Evolutionary conservation across 768 basidiomycete species (phyloP).

Genomic region (Pilatotrama ljubarskyi): DNA sequence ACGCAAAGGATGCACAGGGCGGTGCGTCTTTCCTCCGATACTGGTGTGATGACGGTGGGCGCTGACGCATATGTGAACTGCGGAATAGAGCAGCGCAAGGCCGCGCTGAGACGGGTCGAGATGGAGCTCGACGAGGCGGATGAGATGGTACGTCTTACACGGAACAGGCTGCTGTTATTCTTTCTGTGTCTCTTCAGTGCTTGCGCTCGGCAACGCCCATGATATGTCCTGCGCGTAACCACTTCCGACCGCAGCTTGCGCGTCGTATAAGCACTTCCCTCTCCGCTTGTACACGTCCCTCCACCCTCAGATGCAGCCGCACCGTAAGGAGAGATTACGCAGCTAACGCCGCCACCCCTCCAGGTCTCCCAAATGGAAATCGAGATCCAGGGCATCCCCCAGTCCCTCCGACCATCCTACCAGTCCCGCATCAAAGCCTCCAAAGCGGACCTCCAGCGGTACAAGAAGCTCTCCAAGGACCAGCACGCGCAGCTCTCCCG

Average conservation of each 20-base stretch:
- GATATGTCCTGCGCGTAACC: no score
- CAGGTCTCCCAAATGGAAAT: slow-evolving; percentile 99
- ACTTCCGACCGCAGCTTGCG: no score
- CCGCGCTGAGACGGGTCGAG: slow-evolving; percentile 78
- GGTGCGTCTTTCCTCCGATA: slow-evolving; percentile 46
- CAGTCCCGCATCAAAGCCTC: slow-evolving; percentile 71
- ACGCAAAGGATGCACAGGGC: slow-evolving; percentile 62
- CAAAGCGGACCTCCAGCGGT: slow-evolving; percentile 71
- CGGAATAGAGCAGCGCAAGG: slow-evolving; percentile 77
- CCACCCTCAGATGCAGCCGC: neutral
- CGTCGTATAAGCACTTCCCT: no score
- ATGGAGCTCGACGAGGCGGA: slow-evolving; percentile 98
- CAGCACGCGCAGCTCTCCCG: slow-evolving; percentile 69
- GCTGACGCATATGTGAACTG: neutral
- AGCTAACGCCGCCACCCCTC: neutral
- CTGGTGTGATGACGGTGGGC: no score
- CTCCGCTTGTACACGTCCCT: no score
- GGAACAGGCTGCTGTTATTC: no score
- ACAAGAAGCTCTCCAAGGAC: slow-evolving; percentile 82
- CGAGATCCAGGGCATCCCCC: slow-evolving; percentile 92
- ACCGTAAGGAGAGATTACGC: neutral
- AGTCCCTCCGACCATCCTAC: slow-evolving; percentile 77
- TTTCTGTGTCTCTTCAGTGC: no score
- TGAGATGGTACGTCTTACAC: slow-evolving; percentile 78
- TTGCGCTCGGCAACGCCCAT: no score